A percentile compares a stretch with the other conserved stretches of the same genome.
Evolutionary conservation across 2,329 filamentous ascomycete species (phyloP).

Genomic region (Colletotrichum agaves): DNA sequence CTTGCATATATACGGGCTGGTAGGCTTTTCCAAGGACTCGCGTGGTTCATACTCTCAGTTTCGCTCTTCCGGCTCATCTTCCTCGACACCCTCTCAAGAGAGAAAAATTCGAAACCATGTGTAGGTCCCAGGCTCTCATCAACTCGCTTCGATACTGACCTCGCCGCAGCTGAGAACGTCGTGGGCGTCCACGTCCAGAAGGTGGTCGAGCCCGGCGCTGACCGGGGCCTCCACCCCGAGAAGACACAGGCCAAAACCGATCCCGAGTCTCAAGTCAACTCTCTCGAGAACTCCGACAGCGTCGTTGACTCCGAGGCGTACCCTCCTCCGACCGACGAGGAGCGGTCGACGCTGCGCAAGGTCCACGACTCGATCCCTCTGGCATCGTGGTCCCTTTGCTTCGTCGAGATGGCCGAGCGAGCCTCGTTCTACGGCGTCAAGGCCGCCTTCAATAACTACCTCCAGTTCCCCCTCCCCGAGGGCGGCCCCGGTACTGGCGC

Average conservation of each 20-base stretch:
- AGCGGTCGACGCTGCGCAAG: conserved; percentile 31
- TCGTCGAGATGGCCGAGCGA: conserved; percentile 70
- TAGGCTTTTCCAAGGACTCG: neutral
- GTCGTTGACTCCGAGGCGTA: conserved; percentile 18
- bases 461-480: conserved; percentile 67
- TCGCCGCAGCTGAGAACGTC: conserved; percentile 26
- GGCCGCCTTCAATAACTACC: conserved; percentile 68
- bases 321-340: conserved; percentile 26
- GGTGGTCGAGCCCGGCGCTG: conserved; percentile 26
- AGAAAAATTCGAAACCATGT: conserved; percentile 14
- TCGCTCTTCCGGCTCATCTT: neutral
- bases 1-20: neutral
- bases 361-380: conserved; percentile 62
- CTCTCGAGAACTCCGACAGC: neutral
- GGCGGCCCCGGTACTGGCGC: conserved; percentile 60
- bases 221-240: conserved; percentile 13
- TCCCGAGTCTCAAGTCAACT: conserved; percentile 16
- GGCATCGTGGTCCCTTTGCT: conserved; percentile 66
- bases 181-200: conserved; percentile 22
- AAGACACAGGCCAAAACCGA: conserved; percentile 6
- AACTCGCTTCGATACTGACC: neutral
- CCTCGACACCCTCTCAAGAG: neutral
- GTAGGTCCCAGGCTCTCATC: neutral
- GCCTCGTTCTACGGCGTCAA: conserved; percentile 70
- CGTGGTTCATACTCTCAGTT: neutral